Percentiles rank a stretch among this genome's conserved stretches.
phyloP scores from a whole-genome alignment of 345 rosid genomes.

The Carallia pectinifolia region DNA sequence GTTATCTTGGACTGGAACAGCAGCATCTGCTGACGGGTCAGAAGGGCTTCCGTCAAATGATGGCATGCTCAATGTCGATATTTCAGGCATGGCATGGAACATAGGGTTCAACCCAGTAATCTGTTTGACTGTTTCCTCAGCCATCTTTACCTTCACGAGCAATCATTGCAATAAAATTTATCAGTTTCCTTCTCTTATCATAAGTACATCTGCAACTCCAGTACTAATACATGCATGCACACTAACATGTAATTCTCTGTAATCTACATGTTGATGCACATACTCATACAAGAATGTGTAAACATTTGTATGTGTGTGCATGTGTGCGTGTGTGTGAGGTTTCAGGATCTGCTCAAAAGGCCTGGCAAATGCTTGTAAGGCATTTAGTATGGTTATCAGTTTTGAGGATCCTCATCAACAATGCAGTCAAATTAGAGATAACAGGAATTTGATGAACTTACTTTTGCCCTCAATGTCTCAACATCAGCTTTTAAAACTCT shows the following conservation, averaged over 20 bases:
- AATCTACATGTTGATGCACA: neutral
- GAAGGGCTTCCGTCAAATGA: constrained; percentile 50
- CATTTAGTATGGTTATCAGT: no score
- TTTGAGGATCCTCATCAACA: neutral
- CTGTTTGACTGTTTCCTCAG: constrained; percentile 31
- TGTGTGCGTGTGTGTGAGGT: neutral
- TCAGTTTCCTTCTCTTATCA: neutral
- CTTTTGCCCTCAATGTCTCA: constrained; percentile 36
- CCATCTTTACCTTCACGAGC: constrained; percentile 30
- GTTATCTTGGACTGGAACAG: constrained; percentile 52
- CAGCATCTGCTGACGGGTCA: constrained; percentile 52
- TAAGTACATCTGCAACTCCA: neutral
- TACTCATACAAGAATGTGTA: neutral
- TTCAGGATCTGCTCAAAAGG: neutral
- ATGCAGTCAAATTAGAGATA: neutral
- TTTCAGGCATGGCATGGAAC: constrained; percentile 49
- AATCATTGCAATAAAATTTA: neutral
- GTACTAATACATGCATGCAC: neutral
- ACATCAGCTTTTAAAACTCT: constrained; percentile 33
- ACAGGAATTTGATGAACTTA: constrained; percentile 4
- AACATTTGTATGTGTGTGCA: neutral
- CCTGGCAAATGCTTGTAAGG: neutral
- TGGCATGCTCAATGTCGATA: constrained; percentile 40
- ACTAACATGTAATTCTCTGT: neutral
- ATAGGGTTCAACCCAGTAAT: constrained; percentile 22